A percentile compares a stretch with the other conserved stretches of the same genome.
Conservation (phyloP, 495 filamentous ascomycete species). For the Penicilliopsis zonata region DNA sequence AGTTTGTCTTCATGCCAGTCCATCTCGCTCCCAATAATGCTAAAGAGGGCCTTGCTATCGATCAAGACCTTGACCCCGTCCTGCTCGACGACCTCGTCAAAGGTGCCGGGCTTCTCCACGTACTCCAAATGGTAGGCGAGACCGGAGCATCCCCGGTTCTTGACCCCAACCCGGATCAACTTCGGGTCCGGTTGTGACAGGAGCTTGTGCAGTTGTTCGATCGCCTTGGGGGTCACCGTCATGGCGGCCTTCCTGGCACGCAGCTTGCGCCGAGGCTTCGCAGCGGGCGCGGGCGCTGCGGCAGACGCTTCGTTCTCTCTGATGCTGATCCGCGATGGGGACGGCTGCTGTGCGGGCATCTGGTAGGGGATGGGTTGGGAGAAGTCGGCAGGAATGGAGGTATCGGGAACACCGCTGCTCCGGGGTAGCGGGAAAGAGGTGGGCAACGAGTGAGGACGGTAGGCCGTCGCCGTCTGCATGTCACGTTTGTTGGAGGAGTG, state of each 20-base stretch:
- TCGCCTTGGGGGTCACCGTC: slow-evolving; percentile 66
- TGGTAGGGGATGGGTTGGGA: slow-evolving; percentile 11
- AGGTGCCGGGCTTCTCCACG: slow-evolving; percentile 74
- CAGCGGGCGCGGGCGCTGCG: slow-evolving; percentile 24
- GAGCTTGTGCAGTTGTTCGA: slow-evolving; percentile 60
- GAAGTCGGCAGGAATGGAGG: slow-evolving; percentile 50
- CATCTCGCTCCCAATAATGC: slow-evolving; percentile 98
- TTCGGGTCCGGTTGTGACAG: slow-evolving; percentile 77
- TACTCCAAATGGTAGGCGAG: slow-evolving; percentile 94
- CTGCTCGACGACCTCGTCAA: slow-evolving; percentile 90
- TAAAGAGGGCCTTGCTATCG: slow-evolving; percentile 93
- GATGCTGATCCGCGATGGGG: slow-evolving; percentile 20
- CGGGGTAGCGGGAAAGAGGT: slow-evolving; percentile 53
- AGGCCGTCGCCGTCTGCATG: slow-evolving; percentile 62
- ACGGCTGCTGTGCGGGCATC: slow-evolving; percentile 9
- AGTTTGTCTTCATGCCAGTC: slow-evolving; percentile 97
- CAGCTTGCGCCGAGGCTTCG: slow-evolving; percentile 50
- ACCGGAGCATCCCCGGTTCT: slow-evolving; percentile 91
- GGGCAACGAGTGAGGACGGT: slow-evolving; percentile 62
- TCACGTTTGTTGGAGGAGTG: slow-evolving; percentile 51
- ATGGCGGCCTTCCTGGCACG: slow-evolving; percentile 85
- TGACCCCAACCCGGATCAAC: slow-evolving; percentile 86
- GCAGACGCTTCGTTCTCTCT: slow-evolving; percentile 58
- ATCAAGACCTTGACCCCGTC: slow-evolving; percentile 94
- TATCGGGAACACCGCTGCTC: slow-evolving; percentile 52